Evolutionary conservation across 495 filamentous ascomycete species (phyloP), one percentile per base, ranked within the genome.

Genomic region (Haplographium delicatum): DNA sequence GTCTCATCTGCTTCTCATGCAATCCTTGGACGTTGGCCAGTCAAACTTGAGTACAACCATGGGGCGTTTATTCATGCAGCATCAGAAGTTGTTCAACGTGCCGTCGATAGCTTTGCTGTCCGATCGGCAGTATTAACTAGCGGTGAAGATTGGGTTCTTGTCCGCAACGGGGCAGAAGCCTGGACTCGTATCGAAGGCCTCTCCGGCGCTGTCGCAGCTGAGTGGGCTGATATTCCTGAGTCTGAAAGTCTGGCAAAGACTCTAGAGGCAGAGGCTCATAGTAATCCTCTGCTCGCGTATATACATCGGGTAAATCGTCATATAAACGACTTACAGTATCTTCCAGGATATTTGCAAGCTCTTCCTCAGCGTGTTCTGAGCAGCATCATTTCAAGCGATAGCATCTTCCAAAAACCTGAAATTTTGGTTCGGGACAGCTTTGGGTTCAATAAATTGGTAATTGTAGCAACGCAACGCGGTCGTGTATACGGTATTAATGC

Each of bases 151-250:
- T 96, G 89, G 85, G 72, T 83, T 23, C 73, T 96, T 34, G 73
- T 95, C 30, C 82, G 84, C 41, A 95, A 95, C 59, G 88, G 91
- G 22, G 85, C 85, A 23, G 48, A 76, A 6, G 78, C 78, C 19
- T 99, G 93, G 93, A 76, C 78, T 27, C 83, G 91, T 25, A 76
- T 79, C 24, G 93, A 99, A 71, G 85, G 81, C 6, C 69, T 99
- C 51, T 79, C 85, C 6, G 83, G 84, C 42, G 80, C 80, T 13
- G 71, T 87, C 27, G 84, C 86, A 43, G 89, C 90, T 31, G 76
- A 74, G 9, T 96, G 87, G 76, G 88, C 83, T 4, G 87, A 91
- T 40, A 73, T 83, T 24, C 83, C 85, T 26, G 73, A 76, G 45
- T 76, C 79, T 20, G 83, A 91, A 61, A 76, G 80, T 22, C 69